These are phyloP conservation scores for Mortierella sp. DNA, from an alignment of 371 early-diverging fungal genomes.

Conservation along the genomic window DNA sequence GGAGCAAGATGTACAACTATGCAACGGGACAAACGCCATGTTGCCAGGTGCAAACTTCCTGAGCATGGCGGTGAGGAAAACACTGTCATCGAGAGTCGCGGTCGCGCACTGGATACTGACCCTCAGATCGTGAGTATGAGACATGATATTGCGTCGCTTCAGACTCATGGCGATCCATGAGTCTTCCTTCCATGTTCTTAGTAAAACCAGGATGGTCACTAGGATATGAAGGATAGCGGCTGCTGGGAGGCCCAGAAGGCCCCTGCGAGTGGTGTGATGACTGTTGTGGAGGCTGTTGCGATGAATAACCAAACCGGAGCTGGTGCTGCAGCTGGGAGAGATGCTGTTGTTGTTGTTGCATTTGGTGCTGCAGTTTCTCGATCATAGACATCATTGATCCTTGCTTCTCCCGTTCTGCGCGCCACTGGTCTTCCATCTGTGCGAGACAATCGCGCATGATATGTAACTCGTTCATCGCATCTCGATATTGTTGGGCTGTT, in stretches of 20 bases:
- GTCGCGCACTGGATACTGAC: constrained; percentile 23
- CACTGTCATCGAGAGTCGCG: constrained; percentile 21
- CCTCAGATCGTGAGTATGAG: constrained; percentile 23
- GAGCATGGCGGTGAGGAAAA: too few relatives aligned
- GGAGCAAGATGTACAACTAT: too few relatives aligned
- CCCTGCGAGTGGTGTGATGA: constrained; percentile 16
- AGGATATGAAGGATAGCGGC: constrained; percentile 6
- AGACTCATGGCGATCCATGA: constrained; percentile 10
- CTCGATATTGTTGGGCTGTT: constrained; percentile 34
- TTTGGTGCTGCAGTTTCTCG: constrained; percentile 37
- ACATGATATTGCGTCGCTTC: constrained; percentile 12
- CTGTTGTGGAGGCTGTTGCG: constrained; percentile 7
- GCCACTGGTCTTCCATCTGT: constrained; percentile 31
- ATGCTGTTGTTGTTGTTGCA: constrained; percentile 43
- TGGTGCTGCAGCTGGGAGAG: constrained; percentile 36
- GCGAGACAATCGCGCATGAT: constrained; percentile 23
- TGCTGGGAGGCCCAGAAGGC: neutral
- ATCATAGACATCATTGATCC: constrained; percentile 20
- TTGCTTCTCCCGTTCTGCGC: constrained; percentile 26
- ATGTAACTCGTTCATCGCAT: constrained; percentile 31
- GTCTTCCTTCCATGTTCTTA: neutral
- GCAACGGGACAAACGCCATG: too few relatives aligned
- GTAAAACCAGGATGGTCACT: neutral
- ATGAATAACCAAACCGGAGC: constrained; percentile 24
- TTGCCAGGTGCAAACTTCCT: too few relatives aligned